Base-by-base conservation (phyloP, 331 rosid species). In the Stylosanthes scabra region DNA sequence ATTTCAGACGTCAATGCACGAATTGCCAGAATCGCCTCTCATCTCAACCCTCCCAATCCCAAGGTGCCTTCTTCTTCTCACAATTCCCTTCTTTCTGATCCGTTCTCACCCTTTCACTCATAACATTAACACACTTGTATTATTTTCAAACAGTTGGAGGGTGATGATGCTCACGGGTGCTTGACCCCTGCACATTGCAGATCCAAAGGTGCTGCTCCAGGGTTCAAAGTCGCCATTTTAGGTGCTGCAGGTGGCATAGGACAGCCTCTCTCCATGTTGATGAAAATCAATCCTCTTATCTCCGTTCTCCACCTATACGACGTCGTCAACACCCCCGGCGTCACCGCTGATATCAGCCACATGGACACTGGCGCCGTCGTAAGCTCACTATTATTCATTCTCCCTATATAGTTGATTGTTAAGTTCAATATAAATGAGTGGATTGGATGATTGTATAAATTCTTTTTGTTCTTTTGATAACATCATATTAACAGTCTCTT, bases 241-340 rank as follows among this genome's bases (percentile, higher is more conserved):
- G 90, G 90, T 31, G 97, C 97, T 11, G 92, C 99, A 3, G 99
- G 99, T 1, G 99, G 99, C 61, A 95, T 95, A 34, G 99, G 99
- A 2, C 99, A 95, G 44, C 96, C 99, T 56, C 88, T 95, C 9
- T 82, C 97, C 5, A 4, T 95, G 93, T 70, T 95, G 81, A 95
- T 95, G 97, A 95, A 91, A 90, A 90, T 84, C 56, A 95, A 95
- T 71, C 97, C 99, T 0, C 69, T 88, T 45, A 93, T 95, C 59
- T 95, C 99, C 5, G 84, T 90, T 64, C 96, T 95, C 39, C 97
- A 91, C 28, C 91, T 95, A 1, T 95, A 95, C 73, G 99, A 91
- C 77, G 96, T 95, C 57, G 93, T 87, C 25, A 95, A 95, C 58
- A 86, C 91, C 56, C 97, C 96, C 14, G 97, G 99, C 39, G 97